phyloP scores from a whole-genome alignment of 257 asterid genomes.

The Parsonsia alboflavescens region DNA sequence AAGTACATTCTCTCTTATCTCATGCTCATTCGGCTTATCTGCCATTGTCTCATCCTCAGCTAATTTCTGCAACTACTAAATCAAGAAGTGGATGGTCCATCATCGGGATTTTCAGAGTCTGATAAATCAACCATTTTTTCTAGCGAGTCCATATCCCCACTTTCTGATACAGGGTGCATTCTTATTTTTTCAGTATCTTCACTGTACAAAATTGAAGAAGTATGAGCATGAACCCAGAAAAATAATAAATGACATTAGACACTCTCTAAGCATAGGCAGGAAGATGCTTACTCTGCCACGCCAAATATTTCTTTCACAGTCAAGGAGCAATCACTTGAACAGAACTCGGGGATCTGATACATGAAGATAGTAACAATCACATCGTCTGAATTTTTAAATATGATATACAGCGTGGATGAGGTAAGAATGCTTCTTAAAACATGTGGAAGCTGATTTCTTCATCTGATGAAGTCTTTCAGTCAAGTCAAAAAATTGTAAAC shows the following conservation, averaged over 20 bases:
- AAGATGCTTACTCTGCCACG: constrained; percentile 77
- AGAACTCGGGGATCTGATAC: constrained; percentile 80
- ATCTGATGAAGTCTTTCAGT: neutral
- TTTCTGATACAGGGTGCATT: constrained; percentile 69
- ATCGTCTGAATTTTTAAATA: neutral
- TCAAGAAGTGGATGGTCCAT: constrained; percentile 28
- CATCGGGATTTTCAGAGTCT: constrained; percentile 34
- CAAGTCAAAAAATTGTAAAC: neutral
- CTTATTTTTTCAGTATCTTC: constrained; percentile 95
- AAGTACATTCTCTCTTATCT: neutral
- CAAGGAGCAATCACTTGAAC: constrained; percentile 71
- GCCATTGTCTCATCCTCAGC: neutral
- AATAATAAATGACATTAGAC: constrained; percentile 1
- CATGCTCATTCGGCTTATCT: neutral
- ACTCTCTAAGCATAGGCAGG: constrained; percentile 1
- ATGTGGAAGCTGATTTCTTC: neutral
- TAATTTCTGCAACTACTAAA: neutral
- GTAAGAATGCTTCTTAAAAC: neutral
- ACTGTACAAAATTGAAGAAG: constrained; percentile 33
- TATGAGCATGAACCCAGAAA: constrained; percentile 3
- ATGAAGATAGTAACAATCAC: constrained; percentile 1
- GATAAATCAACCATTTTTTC: constrained; percentile 77
- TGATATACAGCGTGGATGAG: neutral
- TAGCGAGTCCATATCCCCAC: constrained; percentile 65
- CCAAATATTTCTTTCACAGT: constrained; percentile 86